Percentiles rank a stretch among this genome's conserved stretches.
phyloP scores from a whole-genome alignment of 2,329 filamentous ascomycete genomes.

The Colletotrichum tropicale region DNA sequence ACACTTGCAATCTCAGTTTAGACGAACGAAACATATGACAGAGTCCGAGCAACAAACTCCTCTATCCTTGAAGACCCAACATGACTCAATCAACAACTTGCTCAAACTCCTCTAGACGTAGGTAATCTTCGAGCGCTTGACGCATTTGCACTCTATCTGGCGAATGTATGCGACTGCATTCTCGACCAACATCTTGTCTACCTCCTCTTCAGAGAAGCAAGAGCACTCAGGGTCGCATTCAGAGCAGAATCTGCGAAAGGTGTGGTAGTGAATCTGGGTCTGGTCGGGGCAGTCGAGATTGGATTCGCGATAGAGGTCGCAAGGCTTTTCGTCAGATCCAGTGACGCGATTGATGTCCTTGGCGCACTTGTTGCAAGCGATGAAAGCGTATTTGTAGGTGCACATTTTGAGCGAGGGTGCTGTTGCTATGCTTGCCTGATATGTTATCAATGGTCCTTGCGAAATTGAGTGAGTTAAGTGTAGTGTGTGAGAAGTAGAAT shows the following conservation, averaged over 20 bases:
- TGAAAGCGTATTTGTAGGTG: neutral
- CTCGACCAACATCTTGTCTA: neutral
- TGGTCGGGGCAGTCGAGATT: neutral
- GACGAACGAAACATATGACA: neutral
- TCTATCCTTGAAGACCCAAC: neutral
- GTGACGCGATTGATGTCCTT: neutral
- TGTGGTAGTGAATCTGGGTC: neutral
- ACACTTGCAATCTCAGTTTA: neutral
- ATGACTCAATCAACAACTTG: neutral
- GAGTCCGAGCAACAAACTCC: neutral
- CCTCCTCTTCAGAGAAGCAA: neutral
- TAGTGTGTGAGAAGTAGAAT: neutral
- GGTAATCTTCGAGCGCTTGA: neutral
- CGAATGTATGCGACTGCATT: neutral
- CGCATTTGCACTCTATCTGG: neutral
- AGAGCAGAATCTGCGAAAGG: neutral
- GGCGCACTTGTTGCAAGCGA: neutral
- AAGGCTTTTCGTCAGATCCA: neutral
- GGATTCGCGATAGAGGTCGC: neutral
- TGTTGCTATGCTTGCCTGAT: neutral
- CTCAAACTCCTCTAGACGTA: neutral
- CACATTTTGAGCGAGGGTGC: neutral
- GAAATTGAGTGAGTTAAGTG: neutral
- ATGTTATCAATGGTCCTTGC: neutral
- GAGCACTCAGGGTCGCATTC: neutral